phyloP scores from a whole-genome alignment of 306 rosid species.

The Lagenaria siceraria region DNA sequence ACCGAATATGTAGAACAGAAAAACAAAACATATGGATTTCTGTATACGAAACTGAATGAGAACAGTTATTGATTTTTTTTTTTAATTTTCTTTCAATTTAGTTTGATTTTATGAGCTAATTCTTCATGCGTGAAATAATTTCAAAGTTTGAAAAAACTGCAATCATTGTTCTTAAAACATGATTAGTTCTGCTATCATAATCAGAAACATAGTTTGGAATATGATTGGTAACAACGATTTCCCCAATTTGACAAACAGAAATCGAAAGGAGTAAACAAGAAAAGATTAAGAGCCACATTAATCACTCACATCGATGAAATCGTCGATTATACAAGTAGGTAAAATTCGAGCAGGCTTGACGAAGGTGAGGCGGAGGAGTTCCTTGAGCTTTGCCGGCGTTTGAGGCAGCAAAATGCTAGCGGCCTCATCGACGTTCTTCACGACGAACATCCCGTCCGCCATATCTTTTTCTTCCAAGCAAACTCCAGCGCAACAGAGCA shows the following conservation, averaged over 20 bases:
- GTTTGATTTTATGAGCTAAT: not conserved
- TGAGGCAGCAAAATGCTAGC: conserved; percentile 51
- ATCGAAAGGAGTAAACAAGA: not conserved
- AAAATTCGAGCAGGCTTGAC: conserved; percentile 36
- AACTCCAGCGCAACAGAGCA: conserved; percentile 56
- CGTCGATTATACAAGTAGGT: conserved; percentile 51
- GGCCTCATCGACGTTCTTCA: conserved; percentile 50
- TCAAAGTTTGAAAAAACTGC: not conserved
- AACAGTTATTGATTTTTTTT: not conserved
- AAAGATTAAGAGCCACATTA: not conserved
- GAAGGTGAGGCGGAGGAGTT: conserved; percentile 42
- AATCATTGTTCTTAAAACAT: not conserved
- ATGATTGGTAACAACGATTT: too few relatives aligned
- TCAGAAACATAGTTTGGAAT: not conserved
- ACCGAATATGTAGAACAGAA: not conserved
- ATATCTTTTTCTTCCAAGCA: conserved; percentile 57
- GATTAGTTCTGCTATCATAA: not conserved
- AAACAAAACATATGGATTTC: not conserved
- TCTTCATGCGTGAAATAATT: not conserved
- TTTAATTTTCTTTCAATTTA: too few relatives aligned
- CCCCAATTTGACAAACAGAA: not conserved
- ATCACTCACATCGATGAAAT: conserved; percentile 38
- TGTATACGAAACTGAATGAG: not conserved
- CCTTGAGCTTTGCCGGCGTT: conserved; percentile 50
- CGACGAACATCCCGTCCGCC: conserved; percentile 43